These are phyloP conservation scores for Fusarium nodosum DNA, from an alignment of 2,329 filamentous ascomycete species.

Conservation along the genomic window DNA sequence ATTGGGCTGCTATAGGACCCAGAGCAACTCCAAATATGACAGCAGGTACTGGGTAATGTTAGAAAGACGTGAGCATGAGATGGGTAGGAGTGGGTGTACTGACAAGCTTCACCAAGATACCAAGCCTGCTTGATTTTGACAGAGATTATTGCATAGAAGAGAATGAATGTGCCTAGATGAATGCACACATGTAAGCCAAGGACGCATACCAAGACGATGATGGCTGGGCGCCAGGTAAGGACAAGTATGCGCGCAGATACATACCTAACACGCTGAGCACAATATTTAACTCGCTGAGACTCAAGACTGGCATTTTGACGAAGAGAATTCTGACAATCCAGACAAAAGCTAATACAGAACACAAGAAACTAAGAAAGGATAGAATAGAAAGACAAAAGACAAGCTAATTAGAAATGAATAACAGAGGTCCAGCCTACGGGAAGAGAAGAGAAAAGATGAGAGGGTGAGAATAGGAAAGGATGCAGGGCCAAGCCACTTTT, in stretches of 20 bases:
- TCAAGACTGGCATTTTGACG: conserved; percentile 51
- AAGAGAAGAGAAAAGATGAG: not conserved
- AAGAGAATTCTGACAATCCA: not conserved
- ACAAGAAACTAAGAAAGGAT: not conserved
- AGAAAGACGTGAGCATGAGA: too few species aligned
- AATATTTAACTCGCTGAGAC: conserved; percentile 66
- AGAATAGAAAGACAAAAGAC: not conserved
- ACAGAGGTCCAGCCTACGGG: conserved; percentile 18
- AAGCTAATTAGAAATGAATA: not conserved
- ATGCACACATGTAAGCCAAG: conserved; percentile 58
- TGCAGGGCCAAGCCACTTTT: not conserved
- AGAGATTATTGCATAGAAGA: too few species aligned
- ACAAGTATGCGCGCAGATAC: conserved; percentile 9
- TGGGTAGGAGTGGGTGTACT: too few species aligned
- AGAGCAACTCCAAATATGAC: conserved; percentile 66
- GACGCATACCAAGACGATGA: conserved; percentile 50
- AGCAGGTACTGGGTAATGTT: too few species aligned
- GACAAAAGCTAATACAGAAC: too few species aligned
- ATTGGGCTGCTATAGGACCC: conserved; percentile 67
- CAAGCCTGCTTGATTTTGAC: conserved; percentile 66
- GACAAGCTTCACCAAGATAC: conserved; percentile 68
- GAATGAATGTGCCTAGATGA: too few species aligned
- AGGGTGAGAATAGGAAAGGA: not conserved
- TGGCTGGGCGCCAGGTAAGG: too few species aligned
- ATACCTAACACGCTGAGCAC: conserved; percentile 61